Evolutionary conservation across 2,329 filamentous ascomycete genomes (phyloP), one percentile per base, ranked within the genome.

Genomic region (Paecilomyces niveus): DNA sequence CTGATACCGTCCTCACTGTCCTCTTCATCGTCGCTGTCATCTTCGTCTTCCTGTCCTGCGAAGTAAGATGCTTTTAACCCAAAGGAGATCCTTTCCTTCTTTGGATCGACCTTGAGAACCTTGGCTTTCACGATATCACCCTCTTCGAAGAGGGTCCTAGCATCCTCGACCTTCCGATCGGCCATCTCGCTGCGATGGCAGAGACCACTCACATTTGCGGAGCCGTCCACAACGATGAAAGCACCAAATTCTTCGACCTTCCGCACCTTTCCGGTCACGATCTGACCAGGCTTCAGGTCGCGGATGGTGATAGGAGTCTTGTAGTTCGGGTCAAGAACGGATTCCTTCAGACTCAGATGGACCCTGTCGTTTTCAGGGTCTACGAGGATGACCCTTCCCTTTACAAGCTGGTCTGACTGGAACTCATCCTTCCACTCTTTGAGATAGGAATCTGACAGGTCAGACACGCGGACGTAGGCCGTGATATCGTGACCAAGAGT

Each of bases 361-460:
- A 96, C 77, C 66, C 92, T 90, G 58, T 86, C 85, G 26, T 85
- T 80, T 39, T 81, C 80, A 5, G 80, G 68, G 65, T 97, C 89
- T 26, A 92, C 83, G 2, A 85, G 80, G 53, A 89, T 84, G 60
- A 99, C 81, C 63, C 93, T 90, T 55, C 92, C 94, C 74, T 89
- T 91, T 57, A 99, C 91, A 5, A 99, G 81, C 74, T 97, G 92
- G 67, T 96, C 91, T 54, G 93, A 78, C 67, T 94, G 87, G 76
- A 93, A 97, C 52, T 87, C 81, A 35, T 89, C 85, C 77, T 96
- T 95, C 94, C 94, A 99, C 61, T 97, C 90, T 74, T 97, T 97
- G 67, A 99, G 78, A 72, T 87, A 99, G 7, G 85, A 83, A 71
- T 99, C 94, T 0, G 92, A 96, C 13, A 99, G 81, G 71, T 97